These are phyloP conservation scores for Hirsutella thompsonii DNA, from an alignment of 2,329 filamentous ascomycete species.

Conservation along the genomic window DNA sequence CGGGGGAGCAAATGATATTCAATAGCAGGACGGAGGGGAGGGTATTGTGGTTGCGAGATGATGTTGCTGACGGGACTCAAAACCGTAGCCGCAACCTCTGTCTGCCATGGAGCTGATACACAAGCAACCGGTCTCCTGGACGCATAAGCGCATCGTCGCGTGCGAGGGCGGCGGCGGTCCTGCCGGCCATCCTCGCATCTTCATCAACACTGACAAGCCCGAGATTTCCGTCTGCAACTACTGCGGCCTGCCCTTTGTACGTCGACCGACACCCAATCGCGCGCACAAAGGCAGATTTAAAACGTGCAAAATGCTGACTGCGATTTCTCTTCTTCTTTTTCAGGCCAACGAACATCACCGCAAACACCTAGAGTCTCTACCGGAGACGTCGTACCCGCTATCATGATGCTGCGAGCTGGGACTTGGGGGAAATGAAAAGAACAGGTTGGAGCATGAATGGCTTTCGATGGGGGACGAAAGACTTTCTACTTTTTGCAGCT, in stretches of 20 bases:
- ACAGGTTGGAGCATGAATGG: not conserved
- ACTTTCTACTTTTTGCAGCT: too few relatives aligned
- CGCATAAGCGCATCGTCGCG: conserved; percentile 64
- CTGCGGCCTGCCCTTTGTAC: conserved; percentile 85
- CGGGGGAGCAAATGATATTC: too few relatives aligned
- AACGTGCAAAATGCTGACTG: too few relatives aligned
- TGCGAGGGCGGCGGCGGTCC: conserved; percentile 92
- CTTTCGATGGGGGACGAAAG: not conserved
- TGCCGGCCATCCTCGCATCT: conserved; percentile 81
- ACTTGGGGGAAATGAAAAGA: not conserved
- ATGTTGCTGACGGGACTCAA: conserved; percentile 9
- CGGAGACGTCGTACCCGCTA: conserved; percentile 71
- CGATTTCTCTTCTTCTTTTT: not conserved
- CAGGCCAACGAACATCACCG: conserved; percentile 87
- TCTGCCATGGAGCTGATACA: conserved; percentile 94
- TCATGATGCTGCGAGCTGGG: conserved; percentile 24
- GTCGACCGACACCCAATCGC: conserved; percentile 22
- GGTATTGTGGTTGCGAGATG: not conserved
- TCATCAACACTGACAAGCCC: conserved; percentile 96
- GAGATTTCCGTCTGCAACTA: conserved; percentile 86
- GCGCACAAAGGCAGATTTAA: too few relatives aligned
- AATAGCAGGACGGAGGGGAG: conserved; percentile 15
- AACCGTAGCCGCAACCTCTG: conserved; percentile 71
- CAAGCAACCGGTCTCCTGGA: conserved; percentile 89
- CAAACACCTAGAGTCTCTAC: conserved; percentile 69